Conservation (phyloP, 1,284 basidiomycete species). For the Ustilago shanxiensis region DNA sequence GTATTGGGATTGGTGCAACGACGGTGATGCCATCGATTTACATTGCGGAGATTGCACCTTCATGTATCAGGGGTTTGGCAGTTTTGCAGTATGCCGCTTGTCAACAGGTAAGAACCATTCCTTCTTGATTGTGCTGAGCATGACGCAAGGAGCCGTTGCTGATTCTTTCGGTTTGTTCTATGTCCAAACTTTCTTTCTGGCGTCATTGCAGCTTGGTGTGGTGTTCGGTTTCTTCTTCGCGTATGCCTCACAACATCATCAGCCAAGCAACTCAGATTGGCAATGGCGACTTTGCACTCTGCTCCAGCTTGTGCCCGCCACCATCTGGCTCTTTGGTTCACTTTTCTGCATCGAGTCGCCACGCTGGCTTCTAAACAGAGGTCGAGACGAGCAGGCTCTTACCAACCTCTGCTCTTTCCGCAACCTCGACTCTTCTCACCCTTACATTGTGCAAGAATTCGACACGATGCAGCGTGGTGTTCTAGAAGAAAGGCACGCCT, state of each 20-base stretch:
- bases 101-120: not conserved
- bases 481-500: constrained; percentile 6
- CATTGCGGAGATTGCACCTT: constrained; percentile 11
- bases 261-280: constrained; percentile 1
- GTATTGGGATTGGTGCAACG: constrained; percentile 7
- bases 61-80: constrained; percentile 7
- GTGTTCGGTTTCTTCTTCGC: constrained; percentile 14
- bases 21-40: constrained; percentile 5
- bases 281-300: constrained; percentile 12
- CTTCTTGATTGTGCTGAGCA: no score
- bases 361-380: constrained; percentile 82
- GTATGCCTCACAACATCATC: constrained; percentile 11
- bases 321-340: constrained; percentile 71
- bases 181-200: no score
- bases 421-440: constrained; percentile 5
- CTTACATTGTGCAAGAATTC: constrained; percentile 14
- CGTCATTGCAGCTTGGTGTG: constrained; percentile 2
- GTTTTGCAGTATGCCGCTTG: constrained; percentile 7
- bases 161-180: no score
- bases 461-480: constrained; percentile 8
- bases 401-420: constrained; percentile 73
- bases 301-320: constrained; percentile 11
- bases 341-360: constrained; percentile 78
- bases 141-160: no score
- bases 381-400: constrained; percentile 75